Conservation (phyloP, 2,329 filamentous ascomycete genomes). For the Aspergillus puulaauensis region DNA sequence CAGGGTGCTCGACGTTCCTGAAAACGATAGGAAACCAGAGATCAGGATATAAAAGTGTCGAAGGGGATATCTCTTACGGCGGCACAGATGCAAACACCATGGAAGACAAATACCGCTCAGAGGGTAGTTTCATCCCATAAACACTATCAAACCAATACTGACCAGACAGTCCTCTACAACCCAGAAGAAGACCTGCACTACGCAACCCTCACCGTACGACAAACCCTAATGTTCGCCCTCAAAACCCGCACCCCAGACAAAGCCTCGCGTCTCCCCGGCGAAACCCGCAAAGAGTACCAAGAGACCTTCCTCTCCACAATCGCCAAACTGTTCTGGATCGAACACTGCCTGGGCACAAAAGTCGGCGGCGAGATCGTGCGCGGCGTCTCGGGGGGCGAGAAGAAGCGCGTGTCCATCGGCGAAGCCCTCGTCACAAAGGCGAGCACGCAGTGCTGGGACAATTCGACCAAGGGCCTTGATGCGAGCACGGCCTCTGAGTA, state of each 20-base stretch:
- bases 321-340: slow-evolving; percentile 70
- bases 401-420: slow-evolving; percentile 79
- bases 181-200: slow-evolving; percentile 78
- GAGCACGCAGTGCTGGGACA: slow-evolving; percentile 73
- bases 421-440: slow-evolving; percentile 70
- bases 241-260: slow-evolving; percentile 67
- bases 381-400: slow-evolving; percentile 69
- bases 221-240: slow-evolving; percentile 72
- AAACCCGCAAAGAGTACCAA: slow-evolving; percentile 60
- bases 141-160: background rate
- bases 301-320: slow-evolving; percentile 65
- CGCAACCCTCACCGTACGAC: slow-evolving; percentile 71
- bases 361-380: slow-evolving; percentile 74
- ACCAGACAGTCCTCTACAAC: slow-evolving; percentile 63
- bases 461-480: slow-evolving; percentile 71
- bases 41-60: slow-evolving; percentile 58
- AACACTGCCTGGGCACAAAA: slow-evolving; percentile 70
- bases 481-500: slow-evolving; percentile 73
- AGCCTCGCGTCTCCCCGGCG: slow-evolving; percentile 58
- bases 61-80: slow-evolving; percentile 58
- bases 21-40: slow-evolving; percentile 75
- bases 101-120: slow-evolving; percentile 49
- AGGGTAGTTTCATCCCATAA: slow-evolving; percentile 26
- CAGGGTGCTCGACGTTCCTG: slow-evolving; percentile 74
- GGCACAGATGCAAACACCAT: slow-evolving; percentile 54